These are phyloP conservation scores for Lizanozyma gosingica DNA, from an alignment of 1,139 yeast species.

Conservation along the genomic window DNA sequence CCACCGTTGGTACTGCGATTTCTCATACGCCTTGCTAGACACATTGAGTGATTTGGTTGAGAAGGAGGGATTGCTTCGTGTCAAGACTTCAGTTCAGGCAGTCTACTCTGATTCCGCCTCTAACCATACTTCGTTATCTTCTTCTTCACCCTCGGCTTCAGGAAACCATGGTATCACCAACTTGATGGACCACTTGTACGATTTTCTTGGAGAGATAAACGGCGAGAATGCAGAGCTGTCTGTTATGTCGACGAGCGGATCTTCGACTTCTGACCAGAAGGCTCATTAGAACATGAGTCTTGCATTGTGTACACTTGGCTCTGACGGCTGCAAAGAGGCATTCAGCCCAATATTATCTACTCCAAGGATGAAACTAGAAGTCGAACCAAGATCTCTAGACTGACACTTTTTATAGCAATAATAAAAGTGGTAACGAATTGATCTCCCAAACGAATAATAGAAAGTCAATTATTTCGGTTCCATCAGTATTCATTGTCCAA, in stretches of 20 bases:
- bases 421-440: too few species aligned
- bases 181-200: slow-evolving; percentile 46
- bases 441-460: too few species aligned
- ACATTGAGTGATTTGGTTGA: slow-evolving; percentile 55
- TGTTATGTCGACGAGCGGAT: slow-evolving; percentile 3
- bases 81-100: slow-evolving; percentile 69
- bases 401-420: too few species aligned
- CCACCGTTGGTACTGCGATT: slow-evolving; percentile 94
- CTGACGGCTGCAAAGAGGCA: too few species aligned
- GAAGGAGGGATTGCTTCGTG: slow-evolving; percentile 71
- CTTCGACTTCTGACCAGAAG: neutral
- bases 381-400: too few species aligned
- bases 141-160: slow-evolving; percentile 11
- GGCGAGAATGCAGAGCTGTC: slow-evolving; percentile 33
- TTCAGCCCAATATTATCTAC: too few species aligned
- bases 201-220: slow-evolving; percentile 40
- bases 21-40: slow-evolving; percentile 57
- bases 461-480: too few species aligned
- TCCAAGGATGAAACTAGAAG: too few species aligned
- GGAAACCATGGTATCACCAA: slow-evolving; percentile 52
- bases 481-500: too few species aligned
- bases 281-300: too few species aligned
- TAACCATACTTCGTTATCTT: slow-evolving; percentile 19
- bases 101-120: slow-evolving; percentile 42
- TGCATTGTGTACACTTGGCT: too few species aligned